Conservation (phyloP, 768 basidiomycete species). For the Leccinellum albellum region DNA sequence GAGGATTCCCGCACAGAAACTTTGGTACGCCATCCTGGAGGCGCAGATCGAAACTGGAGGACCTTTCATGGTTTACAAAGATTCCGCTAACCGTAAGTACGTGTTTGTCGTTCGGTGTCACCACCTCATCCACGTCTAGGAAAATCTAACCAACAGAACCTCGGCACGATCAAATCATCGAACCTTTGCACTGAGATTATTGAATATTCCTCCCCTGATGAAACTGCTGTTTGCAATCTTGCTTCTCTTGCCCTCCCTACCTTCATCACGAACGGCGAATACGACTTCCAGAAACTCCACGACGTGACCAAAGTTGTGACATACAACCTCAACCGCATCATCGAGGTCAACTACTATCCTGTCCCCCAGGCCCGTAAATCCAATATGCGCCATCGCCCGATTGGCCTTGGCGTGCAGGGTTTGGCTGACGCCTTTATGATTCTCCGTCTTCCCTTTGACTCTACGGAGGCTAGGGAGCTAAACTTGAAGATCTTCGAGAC, state of each 20-base stretch:
- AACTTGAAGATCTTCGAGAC: conserved; percentile 98
- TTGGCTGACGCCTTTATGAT: conserved; percentile 99
- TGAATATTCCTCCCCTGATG: conserved; percentile 96
- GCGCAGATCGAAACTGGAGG: conserved; percentile 97
- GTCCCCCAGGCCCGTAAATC: conserved; percentile 86
- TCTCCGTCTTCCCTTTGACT: conserved; percentile 93
- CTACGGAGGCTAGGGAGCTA: conserved; percentile 76
- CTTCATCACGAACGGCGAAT: conserved; percentile 76
- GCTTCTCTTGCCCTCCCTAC: conserved; percentile 94
- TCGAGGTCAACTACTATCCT: conserved; percentile 95
- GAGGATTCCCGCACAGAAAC: conserved; percentile 88
- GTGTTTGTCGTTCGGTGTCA: not conserved
- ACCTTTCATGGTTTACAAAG: conserved; percentile 99
- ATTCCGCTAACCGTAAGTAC: conserved; percentile 80
- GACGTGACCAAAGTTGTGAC: conserved; percentile 91
- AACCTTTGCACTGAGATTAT: conserved; percentile 99
- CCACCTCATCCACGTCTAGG: conserved; percentile 38
- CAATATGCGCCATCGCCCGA: conserved; percentile 96
- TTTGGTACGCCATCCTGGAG: conserved; percentile 97
- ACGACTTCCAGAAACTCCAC: conserved; percentile 95
- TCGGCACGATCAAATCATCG: conserved; percentile 98
- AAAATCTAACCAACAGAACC: conserved; percentile 98
- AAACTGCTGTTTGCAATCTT: conserved; percentile 97
- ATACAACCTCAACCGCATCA: conserved; percentile 90
- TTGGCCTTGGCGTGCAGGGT: conserved; percentile 96